These are phyloP conservation scores for Suhomyces canberraensis DNA, from an alignment of 805 yeast genomes.

Conservation along the genomic window DNA sequence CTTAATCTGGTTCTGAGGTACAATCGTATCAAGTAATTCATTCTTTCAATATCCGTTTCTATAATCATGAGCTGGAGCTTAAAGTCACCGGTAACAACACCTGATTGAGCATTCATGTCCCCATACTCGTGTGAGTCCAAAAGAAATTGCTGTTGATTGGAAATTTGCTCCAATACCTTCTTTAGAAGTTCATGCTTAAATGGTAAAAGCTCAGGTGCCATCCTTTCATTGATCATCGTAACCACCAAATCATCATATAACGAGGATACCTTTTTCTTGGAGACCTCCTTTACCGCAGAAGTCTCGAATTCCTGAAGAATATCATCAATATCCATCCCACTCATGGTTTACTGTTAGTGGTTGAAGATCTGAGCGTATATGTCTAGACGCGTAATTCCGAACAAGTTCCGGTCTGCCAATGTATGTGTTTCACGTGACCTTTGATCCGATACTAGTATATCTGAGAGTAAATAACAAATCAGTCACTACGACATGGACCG, in stretches of 20 bases:
- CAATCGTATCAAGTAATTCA: constrained; percentile 75
- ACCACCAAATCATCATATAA: constrained; percentile 46
- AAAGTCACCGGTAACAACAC: constrained; percentile 24
- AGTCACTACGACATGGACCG: constrained; percentile 24
- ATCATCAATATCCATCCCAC: constrained; percentile 60
- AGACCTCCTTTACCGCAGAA: constrained; percentile 10
- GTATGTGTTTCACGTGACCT: too few species aligned
- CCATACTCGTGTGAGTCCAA: constrained; percentile 75
- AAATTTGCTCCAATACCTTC: constrained; percentile 55
- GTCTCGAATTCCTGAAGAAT: constrained; percentile 63
- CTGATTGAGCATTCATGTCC: constrained; percentile 44
- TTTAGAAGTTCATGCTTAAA: constrained; percentile 62
- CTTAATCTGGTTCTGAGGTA: constrained; percentile 74
- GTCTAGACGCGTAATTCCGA: too few species aligned
- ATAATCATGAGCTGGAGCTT: constrained; percentile 79
- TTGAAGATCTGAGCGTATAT: too few species aligned
- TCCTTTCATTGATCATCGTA: constrained; percentile 81
- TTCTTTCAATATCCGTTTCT: constrained; percentile 88
- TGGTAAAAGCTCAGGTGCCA: constrained; percentile 81
- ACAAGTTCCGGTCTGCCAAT: not conserved
- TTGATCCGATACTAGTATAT: too few species aligned
- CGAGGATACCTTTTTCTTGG: constrained; percentile 14
- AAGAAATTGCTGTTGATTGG: constrained; percentile 69
- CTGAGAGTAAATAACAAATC: not conserved
- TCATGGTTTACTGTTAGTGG: not conserved